phyloP scores from a whole-genome alignment of 176 grass and related monocot species.

The Microstegium vimineum region DNA sequence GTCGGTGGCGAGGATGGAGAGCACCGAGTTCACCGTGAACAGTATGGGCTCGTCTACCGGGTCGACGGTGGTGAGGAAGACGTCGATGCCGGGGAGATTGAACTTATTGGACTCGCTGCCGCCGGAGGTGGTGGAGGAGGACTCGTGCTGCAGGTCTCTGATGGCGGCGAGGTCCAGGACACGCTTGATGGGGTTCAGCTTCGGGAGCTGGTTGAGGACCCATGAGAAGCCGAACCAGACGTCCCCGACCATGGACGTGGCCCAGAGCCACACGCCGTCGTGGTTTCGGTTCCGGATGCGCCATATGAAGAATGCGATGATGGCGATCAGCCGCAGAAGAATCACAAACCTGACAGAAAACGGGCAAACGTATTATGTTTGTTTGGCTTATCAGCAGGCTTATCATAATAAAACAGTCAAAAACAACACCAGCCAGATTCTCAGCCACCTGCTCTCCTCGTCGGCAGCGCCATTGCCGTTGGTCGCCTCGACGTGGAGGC shows the following conservation, averaged over 20 bases:
- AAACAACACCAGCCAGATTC: too few relatives aligned
- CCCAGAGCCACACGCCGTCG: constrained; percentile 35
- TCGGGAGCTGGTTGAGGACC: constrained; percentile 43
- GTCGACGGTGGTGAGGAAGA: constrained; percentile 51
- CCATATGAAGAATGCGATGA: constrained; percentile 38
- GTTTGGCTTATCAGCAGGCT: too few relatives aligned
- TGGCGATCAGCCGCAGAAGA: constrained; percentile 14
- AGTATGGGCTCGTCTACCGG: constrained; percentile 36
- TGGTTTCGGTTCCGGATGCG: constrained; percentile 27
- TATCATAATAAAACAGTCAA: too few relatives aligned
- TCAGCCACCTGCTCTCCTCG: too few relatives aligned
- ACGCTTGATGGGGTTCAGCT: constrained; percentile 42
- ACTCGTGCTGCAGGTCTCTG: not conserved
- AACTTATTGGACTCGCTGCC: not conserved
- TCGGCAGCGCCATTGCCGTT: too few relatives aligned
- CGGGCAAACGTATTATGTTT: not conserved
- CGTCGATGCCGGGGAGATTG: constrained; percentile 34
- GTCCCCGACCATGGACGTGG: constrained; percentile 30
- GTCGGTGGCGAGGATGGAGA: constrained; percentile 51
- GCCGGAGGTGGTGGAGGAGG: not conserved
- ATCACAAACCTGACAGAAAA: constrained; percentile 30
- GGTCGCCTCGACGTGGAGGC: too few relatives aligned
- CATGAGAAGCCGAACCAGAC: constrained; percentile 47
- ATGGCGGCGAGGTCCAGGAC: constrained; percentile 36
- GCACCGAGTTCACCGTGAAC: constrained; percentile 46